Evolutionary conservation across 352 stramenopile species (phyloP), one percentile per base, ranked within the genome.

Genomic region (Phytophthora pini): DNA sequence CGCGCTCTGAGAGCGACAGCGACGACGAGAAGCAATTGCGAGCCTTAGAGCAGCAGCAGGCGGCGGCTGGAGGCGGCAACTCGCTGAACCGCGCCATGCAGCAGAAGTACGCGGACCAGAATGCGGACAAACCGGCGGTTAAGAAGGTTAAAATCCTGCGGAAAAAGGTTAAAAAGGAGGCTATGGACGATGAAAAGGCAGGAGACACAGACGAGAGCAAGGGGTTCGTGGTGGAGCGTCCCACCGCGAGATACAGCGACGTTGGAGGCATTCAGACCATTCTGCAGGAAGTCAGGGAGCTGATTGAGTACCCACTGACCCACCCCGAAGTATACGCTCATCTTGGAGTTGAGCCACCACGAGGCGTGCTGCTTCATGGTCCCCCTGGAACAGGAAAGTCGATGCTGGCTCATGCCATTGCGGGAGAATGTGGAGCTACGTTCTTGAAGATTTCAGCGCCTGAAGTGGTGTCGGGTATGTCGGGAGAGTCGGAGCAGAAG

Each of bases 381-480:
- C 94, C 94, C 0, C 93, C 94, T 0, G 94, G 94, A 1, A 98
- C 91, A n/a, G 94, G 94, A 49, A 98, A 98, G 65, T 98, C 93
- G 7, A 92, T 98, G 79, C 78, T 98, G 34, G 92, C 94, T 13
- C 89, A 97, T 67, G 93, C 94, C 11, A 98, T 98, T 66, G 94
- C 93, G 4, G 93, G 93, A 20, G 94, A 98, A 61, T 90, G 93
- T 24, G 94, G 92, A 10, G 90, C 96, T 7, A 87, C 86, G 52
- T 98, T 98, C 62, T 65, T 98, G 17, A 82, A 81, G 27, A 84
- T 95, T 36, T 93, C 85, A 29, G 94, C 93, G 0, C 93, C 94
- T 0, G 94, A 98, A 77, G 95, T 98, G 29, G 93, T 98, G 11
- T 97, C 87, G n/a, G 94, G 93, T 39, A 98, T 98, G 94, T 97